Evolutionary conservation across 2,329 filamentous ascomycete species (phyloP), one percentile per base, ranked within the genome.

Genomic region (Byssothecium circinans): DNA sequence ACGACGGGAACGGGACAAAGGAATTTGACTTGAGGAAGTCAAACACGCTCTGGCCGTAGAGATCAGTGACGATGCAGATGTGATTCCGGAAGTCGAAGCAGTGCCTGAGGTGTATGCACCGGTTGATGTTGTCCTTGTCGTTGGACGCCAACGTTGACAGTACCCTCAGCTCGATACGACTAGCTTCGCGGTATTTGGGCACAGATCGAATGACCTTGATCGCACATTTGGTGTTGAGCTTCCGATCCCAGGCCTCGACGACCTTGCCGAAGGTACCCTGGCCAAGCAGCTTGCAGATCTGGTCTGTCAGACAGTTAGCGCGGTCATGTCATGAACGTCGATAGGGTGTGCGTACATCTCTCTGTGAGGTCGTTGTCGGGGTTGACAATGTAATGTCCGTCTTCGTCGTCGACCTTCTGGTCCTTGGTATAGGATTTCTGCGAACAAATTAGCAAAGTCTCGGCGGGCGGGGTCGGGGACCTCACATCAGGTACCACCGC

Each of bases 201-300:
- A 99, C 94, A 1, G 94, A 96, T 59, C 94, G 87, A 57, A 99
- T 97, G 70, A 99, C 95, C 73, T 99, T 99, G 72, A 99, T 90
- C 27, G 94, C 94, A 58, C 95, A 95, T 68, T 91, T 89, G 58
- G 81, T 81, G 50, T 86, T 86, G 54, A 85, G 85, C 61, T 82
- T 82, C 51, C 83, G 83, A 68, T 99, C 94, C 60, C 83, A 86
- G 43, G 94, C 94, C 71, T 96, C 88, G 15, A 99, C 94, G 14
- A 99, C 94, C 72, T 99, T 99, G 66, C 94, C 94, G 68, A 99
- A 99, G 0, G 94, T 99, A 54, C 94, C 94, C 74, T 99, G 94
- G 18, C 94, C 94, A 11, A 99, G 85, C 22, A 97, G 80, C 60
- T 90, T 91, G 52, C 87, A 79, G 60, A 99, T 92, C 75, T 88